Percentiles rank a stretch among this genome's conserved stretches.
phyloP scores from a whole-genome alignment of 2,329 filamentous ascomycete species.

The Botrytis fragariae region DNA sequence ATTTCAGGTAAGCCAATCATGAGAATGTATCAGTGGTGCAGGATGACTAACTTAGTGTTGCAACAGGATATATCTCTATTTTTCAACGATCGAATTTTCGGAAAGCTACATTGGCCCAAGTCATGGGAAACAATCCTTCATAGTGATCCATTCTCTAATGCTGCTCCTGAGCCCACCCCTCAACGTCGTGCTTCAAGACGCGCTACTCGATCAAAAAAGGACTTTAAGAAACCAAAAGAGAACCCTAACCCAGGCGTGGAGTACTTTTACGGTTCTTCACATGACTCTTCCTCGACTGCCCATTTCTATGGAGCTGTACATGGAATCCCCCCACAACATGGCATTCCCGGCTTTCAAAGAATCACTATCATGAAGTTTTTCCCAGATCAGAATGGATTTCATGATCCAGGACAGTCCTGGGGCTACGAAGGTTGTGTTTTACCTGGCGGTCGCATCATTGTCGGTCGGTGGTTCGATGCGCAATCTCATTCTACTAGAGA shows the following conservation, averaged over 20 bases:
- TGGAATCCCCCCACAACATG: conserved; percentile 46
- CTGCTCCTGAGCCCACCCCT: neutral
- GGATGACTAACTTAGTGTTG: neutral
- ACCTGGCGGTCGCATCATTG: conserved; percentile 47
- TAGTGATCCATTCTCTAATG: conserved; percentile 30
- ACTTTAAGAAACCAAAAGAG: neutral
- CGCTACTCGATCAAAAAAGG: neutral
- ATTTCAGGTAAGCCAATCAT: conserved; percentile 28
- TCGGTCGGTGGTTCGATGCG: conserved; percentile 50
- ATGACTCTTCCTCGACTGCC: conserved; percentile 37
- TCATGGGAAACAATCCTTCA: conserved; percentile 29
- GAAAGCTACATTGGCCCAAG: conserved; percentile 28
- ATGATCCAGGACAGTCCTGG: conserved; percentile 39
- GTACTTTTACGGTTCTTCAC: conserved; percentile 40
- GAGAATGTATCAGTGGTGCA: neutral
- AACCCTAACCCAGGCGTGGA: conserved; percentile 21
- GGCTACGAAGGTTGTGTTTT: conserved; percentile 49
- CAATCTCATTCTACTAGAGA: conserved; percentile 6
- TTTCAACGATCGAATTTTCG: conserved; percentile 29
- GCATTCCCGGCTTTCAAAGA: conserved; percentile 52
- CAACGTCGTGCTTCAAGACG: neutral
- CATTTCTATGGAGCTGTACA: conserved; percentile 48
- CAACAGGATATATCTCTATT: conserved; percentile 34
- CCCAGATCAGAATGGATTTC: conserved; percentile 25
- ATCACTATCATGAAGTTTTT: conserved; percentile 53